These are phyloP conservation scores for Piloderma croceum DNA, from an alignment of 768 basidiomycete genomes.

Conservation along the genomic window DNA sequence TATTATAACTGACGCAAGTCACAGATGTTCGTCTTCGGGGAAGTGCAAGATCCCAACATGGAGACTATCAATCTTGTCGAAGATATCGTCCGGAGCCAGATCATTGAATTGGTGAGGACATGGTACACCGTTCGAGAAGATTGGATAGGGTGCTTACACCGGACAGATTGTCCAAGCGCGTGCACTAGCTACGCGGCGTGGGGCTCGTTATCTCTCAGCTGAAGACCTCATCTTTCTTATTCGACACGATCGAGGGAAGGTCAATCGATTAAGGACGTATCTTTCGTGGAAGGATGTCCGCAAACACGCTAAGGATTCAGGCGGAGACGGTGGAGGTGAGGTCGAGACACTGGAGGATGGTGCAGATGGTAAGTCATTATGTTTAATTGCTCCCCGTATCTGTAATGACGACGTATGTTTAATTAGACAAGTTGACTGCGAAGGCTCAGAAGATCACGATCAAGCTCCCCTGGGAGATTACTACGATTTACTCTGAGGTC, in stretches of 20 bases:
- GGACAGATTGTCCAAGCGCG: conserved; percentile 84
- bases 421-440: conserved; percentile 63
- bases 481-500: conserved; percentile 86
- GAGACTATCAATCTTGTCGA: conserved; percentile 94
- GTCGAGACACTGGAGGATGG: conserved; percentile 82
- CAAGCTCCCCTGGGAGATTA: conserved; percentile 94
- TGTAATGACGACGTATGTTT: not conserved
- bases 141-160: not conserved
- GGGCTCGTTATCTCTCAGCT: conserved; percentile 79
- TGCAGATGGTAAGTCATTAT: conserved; percentile 53
- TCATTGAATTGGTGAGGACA: conserved; percentile 75
- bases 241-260: conserved; percentile 88
- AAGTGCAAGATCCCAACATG: conserved; percentile 82
- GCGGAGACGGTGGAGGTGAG: conserved; percentile 72
- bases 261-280: conserved; percentile 88
- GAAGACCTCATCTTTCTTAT: conserved; percentile 97
- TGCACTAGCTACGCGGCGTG: conserved; percentile 72
- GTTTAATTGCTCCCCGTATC: too few species aligned
- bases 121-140: conserved; percentile 4
- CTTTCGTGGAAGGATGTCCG: conserved; percentile 97
- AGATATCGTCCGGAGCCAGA: conserved; percentile 85
- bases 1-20: conserved; percentile 1
- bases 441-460: conserved; percentile 93
- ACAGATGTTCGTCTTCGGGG: conserved; percentile 96
- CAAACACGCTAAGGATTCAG: conserved; percentile 89